These are phyloP conservation scores for Rhipidocladum racemiflorum DNA, from an alignment of 176 grass and related monocot genomes.

Conservation along the genomic window DNA sequence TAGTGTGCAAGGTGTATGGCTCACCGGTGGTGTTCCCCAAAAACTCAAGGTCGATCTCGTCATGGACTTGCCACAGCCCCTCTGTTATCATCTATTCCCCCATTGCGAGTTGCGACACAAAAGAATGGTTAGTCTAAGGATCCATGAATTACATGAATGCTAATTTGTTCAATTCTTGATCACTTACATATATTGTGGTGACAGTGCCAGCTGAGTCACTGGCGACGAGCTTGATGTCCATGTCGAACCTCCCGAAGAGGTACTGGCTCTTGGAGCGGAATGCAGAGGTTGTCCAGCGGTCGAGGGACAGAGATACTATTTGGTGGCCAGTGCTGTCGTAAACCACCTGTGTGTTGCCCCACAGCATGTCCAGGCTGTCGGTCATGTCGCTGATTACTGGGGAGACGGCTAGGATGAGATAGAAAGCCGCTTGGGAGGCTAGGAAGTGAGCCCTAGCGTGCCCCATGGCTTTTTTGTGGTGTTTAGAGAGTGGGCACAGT, in stretches of 20 bases:
- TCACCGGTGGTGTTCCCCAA: conserved; percentile 51
- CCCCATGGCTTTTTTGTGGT: conserved; percentile 10
- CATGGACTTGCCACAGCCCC: conserved; percentile 35
- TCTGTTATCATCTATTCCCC: conserved; percentile 31
- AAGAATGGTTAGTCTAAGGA: conserved; percentile 31
- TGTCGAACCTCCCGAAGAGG: conserved; percentile 59
- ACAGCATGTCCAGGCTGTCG: conserved; percentile 33
- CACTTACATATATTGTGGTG: conserved; percentile 60
- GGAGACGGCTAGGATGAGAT: neutral
- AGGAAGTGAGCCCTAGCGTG: conserved; percentile 3
- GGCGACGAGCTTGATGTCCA: conserved; percentile 55
- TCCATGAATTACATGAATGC: neutral
- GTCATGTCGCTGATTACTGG: conserved; percentile 30
- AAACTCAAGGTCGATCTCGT: conserved; percentile 72
- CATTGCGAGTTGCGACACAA: neutral
- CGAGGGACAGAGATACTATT: conserved; percentile 40
- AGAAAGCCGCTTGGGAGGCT: neutral
- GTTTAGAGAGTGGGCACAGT: neutral
- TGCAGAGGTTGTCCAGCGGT: conserved; percentile 21
- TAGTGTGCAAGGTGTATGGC: conserved; percentile 68
- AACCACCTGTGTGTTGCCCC: conserved; percentile 33
- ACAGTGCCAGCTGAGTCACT: conserved; percentile 56
- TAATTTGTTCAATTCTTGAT: neutral
- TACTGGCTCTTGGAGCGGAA: conserved; percentile 50
- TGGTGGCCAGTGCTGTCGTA: conserved; percentile 20